phyloP scores from a whole-genome alignment of 257 asterid genomes.

The Solanum okadae region DNA sequence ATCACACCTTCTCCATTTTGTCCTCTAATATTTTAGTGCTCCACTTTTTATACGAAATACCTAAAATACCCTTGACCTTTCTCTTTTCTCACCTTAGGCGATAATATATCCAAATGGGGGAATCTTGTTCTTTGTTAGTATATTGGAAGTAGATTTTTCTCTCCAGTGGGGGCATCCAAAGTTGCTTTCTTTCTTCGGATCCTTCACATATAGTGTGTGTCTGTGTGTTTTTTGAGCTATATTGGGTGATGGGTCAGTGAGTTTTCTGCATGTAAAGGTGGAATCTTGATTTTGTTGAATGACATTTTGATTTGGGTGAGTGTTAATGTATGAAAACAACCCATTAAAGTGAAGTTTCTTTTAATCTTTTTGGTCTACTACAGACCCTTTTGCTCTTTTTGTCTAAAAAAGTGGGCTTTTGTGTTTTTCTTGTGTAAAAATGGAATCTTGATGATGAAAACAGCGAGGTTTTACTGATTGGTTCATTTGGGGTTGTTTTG shows the following conservation, averaged over 20 bases:
- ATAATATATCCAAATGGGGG: conserved; percentile 5
- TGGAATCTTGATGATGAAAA: neutral
- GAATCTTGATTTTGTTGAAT: neutral
- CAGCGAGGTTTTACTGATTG: neutral
- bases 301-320: neutral
- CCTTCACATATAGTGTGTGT: neutral
- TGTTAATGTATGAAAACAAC: neutral
- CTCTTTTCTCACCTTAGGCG: neutral
- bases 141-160: neutral
- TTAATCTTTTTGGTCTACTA: neutral
- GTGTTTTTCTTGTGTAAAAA: neutral
- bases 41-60: neutral
- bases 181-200: conserved; percentile 9
- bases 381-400: neutral
- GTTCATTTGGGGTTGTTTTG: neutral
- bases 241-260: neutral
- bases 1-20: neutral
- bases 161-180: neutral
- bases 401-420: neutral
- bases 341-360: neutral
- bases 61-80: neutral
- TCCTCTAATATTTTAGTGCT: neutral
- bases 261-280: neutral
- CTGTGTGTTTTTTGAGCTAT: neutral
- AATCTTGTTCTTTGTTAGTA: neutral